Percentiles rank a stretch among this genome's conserved stretches.
phyloP scores from a whole-genome alignment of 2,329 filamentous ascomycete species.

The Camillea tinctor region DNA sequence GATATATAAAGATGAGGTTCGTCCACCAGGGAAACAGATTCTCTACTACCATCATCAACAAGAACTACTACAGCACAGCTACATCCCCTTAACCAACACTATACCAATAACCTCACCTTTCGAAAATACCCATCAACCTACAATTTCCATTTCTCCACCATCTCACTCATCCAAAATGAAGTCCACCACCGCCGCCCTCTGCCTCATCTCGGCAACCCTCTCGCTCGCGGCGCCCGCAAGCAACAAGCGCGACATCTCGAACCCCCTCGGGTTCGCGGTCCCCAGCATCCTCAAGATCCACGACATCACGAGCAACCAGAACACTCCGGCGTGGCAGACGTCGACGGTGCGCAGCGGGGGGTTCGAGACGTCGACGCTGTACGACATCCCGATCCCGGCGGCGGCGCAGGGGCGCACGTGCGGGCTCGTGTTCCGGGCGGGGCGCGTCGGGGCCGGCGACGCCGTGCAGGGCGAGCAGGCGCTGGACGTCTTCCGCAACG shows the following conservation, averaged over 20 bases:
- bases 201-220: slow-evolving; percentile 24
- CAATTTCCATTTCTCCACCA: background rate
- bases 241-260: slow-evolving; percentile 7
- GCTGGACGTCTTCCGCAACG: slow-evolving; percentile 28
- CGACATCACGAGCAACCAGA: slow-evolving; percentile 20
- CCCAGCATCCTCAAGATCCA: slow-evolving; percentile 27
- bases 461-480: slow-evolving; percentile 12
- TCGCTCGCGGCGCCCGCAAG: slow-evolving; percentile 23
- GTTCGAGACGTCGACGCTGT: slow-evolving; percentile 26
- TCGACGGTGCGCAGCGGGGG: slow-evolving; percentile 17
- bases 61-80: background rate
- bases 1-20: background rate
- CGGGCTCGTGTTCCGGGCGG: slow-evolving; percentile 22
- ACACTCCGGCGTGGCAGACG: slow-evolving; percentile 6
- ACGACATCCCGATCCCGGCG: slow-evolving; percentile 27
- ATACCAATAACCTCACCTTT: background rate
- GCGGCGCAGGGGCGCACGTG: slow-evolving; percentile 23
- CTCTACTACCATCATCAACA: background rate
- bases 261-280: slow-evolving; percentile 18
- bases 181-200: slow-evolving; percentile 21
- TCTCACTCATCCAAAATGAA: slow-evolving; percentile 22
- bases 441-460: slow-evolving; percentile 9
- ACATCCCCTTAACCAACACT: background rate
- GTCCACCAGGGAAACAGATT: background rate
- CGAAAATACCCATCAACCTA: slow-evolving; percentile 1